Base-by-base conservation (phyloP, 208 protist genomes). In the Wallacemonas sp. region DNA sequence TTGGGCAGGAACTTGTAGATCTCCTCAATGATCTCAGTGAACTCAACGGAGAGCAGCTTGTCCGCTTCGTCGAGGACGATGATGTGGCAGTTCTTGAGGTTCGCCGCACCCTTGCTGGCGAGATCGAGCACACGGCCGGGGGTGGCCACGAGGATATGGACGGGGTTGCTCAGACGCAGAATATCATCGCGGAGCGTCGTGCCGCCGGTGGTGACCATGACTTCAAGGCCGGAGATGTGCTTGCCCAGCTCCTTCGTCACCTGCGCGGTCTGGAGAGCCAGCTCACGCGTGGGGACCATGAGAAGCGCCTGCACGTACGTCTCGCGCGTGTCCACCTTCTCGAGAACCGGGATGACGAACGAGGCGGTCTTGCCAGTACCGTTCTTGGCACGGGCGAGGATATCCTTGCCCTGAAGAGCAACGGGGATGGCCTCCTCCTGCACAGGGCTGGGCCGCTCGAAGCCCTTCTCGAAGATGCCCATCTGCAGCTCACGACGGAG, bases 351-450 rank as follows among this genome's bases (percentile, higher is more conserved):
- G 65, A 99, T 99, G 3, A 99, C 78, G 71, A 99, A 99, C 13
- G 98, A 97, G 15, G 94, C 99, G 1, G 99, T 99, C 85, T 99
- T 99, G 62, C 99, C 99, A 8, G 98, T 99, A 34, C 99, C 98
- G 79, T 99, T 99, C 86, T 99, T 99, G 29, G 99, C 99, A 71
- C 98, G 91, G 15, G 98, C 98, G 42, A 99, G 87, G 52, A 99
- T 95, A 71, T 99, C 97, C 60, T 86, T 86, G 19, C 97, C 97
- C 37, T 97, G 89, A 0, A 99, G 84, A 0, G 97, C 97, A 29
- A 98, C 89, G 17, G 98, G 98, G 61, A 99, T 99, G 22, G 93
- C 94, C 73, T 99, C 93, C 78, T 99, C 97, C 83, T 99, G 98
- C 71, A 99, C 98, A 2, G 98, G 98, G 38, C 96, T 98, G 19